phyloP scores from a whole-genome alignment of 805 yeast species.

The Schwanniomyces yamadae region DNA sequence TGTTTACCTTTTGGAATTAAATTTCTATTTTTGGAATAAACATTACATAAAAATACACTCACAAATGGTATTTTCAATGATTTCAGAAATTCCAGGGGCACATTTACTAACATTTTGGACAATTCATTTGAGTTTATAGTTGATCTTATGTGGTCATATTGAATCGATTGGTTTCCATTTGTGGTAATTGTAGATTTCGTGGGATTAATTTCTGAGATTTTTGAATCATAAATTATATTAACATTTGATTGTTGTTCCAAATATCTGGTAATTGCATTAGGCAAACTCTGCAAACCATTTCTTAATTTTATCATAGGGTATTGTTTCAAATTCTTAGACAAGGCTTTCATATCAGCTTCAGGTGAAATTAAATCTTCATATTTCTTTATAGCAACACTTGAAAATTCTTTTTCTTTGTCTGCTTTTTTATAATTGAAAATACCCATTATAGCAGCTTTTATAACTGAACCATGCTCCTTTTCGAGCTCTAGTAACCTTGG shows the following conservation, averaged over 20 bases:
- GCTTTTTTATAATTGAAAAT: conserved; percentile 11
- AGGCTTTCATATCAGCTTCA: conserved; percentile 32
- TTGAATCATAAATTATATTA: conserved; percentile 28
- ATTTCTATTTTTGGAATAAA: conserved; percentile 46
- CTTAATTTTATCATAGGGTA: conserved; percentile 63
- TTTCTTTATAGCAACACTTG: conserved; percentile 18
- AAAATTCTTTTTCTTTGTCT: conserved; percentile 4
- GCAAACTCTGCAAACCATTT: conserved; percentile 57
- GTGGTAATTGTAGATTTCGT: conserved; percentile 11
- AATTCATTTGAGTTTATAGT: conserved; percentile 51
- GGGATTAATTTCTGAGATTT: conserved; percentile 21
- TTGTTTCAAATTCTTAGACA: conserved; percentile 41
- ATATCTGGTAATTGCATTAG: conserved; percentile 40
- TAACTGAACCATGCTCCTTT: conserved; percentile 54
- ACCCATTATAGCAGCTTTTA: conserved; percentile 44
- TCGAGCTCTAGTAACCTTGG: conserved; percentile 60
- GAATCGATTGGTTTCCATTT: conserved; percentile 15
- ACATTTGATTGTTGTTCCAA: conserved; percentile 43
- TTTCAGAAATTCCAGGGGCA: conserved; percentile 15
- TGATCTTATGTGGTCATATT: conserved; percentile 58
- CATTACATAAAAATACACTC: conserved; percentile 64
- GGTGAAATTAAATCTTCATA: conserved; percentile 45
- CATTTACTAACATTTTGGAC: conserved; percentile 26
- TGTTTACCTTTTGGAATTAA: conserved; percentile 35
- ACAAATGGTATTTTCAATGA: conserved; percentile 35